Base-by-base conservation (phyloP, 148 eudicot species). In the Persicaria maculosa region DNA sequence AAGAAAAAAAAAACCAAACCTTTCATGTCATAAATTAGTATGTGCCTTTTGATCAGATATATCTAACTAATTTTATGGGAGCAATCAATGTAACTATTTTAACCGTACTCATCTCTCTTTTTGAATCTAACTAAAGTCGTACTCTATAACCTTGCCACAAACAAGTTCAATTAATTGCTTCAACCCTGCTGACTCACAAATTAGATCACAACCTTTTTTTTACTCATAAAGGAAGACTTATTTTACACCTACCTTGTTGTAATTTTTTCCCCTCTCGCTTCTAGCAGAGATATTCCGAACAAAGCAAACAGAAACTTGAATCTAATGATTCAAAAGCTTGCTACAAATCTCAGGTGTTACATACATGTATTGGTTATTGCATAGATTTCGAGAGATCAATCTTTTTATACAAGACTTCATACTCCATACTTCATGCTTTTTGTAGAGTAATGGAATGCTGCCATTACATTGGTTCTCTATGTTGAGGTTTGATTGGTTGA, bases 221-320 rank as follows among this genome's bases (percentile, higher is more conserved):
- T 67, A 8, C n/a, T 65, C 8, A 44, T 44, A 4, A 25, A 7
- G 31, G 48, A 40, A 44, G 4, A 40, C 47, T 68, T 68, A 19
- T 68, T 43, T 16, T 68, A 15, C 46, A 58, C 31, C 36, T 62
- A 11, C 58, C 31, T 48, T 9, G 67, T 43, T 61, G n/a, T 44
- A 44, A 48, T 71, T 47, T 61, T 72, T 44, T 58, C 22, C 46
- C 9, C 25, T 22, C 47, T 54, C 52, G 68, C 36, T 47, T 61
- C 14, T 31, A 57, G 69, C 86, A 95, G 98, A 95, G 98, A 83
- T 95, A 90, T 68, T 84, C 89, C 74, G 96, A 90, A 79, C 77
- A 84, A 70, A 87, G 93, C 84, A 88, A 91, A 80, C 89, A 95
- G 79, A 87, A 97, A 81, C 95, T 95, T 70, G 98, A 92, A 90